phyloP scores from a whole-genome alignment of 2,329 filamentous ascomycete genomes.

The Exophiala aquamarina region DNA sequence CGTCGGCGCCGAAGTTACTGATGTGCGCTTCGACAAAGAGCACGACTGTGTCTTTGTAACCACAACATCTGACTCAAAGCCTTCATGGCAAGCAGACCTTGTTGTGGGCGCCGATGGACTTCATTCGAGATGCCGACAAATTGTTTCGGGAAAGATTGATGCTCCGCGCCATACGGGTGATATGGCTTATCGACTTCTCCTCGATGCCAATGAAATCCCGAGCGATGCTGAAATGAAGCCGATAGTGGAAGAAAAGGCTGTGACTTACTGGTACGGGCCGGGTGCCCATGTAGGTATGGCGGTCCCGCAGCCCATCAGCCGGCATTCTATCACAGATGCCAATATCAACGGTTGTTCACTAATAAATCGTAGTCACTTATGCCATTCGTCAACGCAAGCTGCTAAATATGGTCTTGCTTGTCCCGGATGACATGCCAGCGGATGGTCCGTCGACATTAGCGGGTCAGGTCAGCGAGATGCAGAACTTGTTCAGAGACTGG shows the following conservation, averaged over 20 bases:
- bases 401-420: constrained; percentile 50
- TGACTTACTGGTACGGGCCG: constrained; percentile 58
- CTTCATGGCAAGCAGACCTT: constrained; percentile 37
- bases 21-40: background rate
- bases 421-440: constrained; percentile 45
- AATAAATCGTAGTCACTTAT: constrained; percentile 41
- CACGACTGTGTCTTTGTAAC: background rate
- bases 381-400: constrained; percentile 44
- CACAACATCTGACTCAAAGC: constrained; percentile 1
- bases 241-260: constrained; percentile 49
- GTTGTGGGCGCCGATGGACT: constrained; percentile 52
- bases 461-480: constrained; percentile 37
- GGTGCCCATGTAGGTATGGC: constrained; percentile 46
- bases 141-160: constrained; percentile 44
- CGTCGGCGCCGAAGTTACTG: background rate
- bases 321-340: background rate
- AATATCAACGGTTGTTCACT: background rate
- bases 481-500: constrained; percentile 33
- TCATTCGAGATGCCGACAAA: constrained; percentile 44
- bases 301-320: too few species aligned
- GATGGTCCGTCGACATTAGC: constrained; percentile 30
- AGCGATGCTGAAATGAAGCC: constrained; percentile 48
- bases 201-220: constrained; percentile 50
- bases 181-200: constrained; percentile 55
- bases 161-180: constrained; percentile 55